Evolutionary conservation across 345 rosid genomes (phyloP).

Genomic region (Trapa incisa): DNA sequence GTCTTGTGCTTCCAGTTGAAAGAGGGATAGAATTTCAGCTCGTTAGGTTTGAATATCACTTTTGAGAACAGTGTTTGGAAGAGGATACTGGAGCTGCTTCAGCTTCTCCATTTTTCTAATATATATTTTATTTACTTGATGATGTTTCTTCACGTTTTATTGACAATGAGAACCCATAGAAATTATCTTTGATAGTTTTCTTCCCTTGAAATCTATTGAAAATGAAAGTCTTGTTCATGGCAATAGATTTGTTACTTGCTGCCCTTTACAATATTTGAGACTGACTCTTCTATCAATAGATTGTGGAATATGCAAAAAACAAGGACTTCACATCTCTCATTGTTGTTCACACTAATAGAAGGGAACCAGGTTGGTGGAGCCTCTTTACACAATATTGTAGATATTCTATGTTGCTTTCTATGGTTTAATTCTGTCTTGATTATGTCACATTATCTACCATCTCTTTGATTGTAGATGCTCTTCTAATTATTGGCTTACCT

Average conservation of each 20-base stretch:
- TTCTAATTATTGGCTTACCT: constrained; percentile 68
- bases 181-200: background rate
- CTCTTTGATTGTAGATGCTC: constrained; percentile 48
- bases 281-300: constrained; percentile 24
- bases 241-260: background rate
- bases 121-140: too few species aligned
- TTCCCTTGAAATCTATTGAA: background rate
- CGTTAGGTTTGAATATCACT: background rate
- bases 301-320: constrained; percentile 74
- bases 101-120: too few species aligned
- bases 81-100: too few species aligned
- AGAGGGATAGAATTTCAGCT: background rate
- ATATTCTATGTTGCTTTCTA: background rate
- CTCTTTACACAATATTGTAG: background rate
- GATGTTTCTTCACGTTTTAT: background rate
- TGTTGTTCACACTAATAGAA: constrained; percentile 76
- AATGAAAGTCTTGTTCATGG: background rate
- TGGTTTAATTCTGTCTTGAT: background rate
- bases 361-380: constrained; percentile 68
- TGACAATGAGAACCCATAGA: background rate
- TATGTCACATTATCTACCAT: background rate
- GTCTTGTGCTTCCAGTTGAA: background rate
- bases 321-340: constrained; percentile 69
- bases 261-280: background rate
- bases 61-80: too few species aligned